Conservation (phyloP, 345 rosid species). For the Citrus medica region DNA sequence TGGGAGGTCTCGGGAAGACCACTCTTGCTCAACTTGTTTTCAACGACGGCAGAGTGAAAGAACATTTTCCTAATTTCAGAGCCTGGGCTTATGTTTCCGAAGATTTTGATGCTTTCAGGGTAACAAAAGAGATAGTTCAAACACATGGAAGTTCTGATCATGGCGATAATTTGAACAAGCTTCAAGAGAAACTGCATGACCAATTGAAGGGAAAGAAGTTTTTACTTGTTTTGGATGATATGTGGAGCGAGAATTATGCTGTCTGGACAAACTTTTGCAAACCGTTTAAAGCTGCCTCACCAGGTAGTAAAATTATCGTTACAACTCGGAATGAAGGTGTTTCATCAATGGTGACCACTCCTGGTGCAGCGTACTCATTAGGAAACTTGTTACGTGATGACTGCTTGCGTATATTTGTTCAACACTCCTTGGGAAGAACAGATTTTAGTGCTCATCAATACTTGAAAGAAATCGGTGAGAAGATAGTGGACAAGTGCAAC, state of each 20-base stretch:
- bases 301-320: slow-evolving; percentile 1
- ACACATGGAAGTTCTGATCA: no score
- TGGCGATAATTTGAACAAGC: background rate
- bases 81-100: slow-evolving; percentile 14
- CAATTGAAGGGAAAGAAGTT: background rate
- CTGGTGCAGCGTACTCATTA: background rate
- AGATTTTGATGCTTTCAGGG: background rate
- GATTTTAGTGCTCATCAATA: background rate
- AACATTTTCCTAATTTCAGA: background rate
- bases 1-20: slow-evolving; percentile 25
- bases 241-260: slow-evolving; percentile 1
- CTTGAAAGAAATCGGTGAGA: background rate
- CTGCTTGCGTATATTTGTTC: background rate
- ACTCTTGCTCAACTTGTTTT: slow-evolving; percentile 20
- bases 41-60: background rate
- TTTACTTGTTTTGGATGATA: slow-evolving; percentile 25
- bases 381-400: background rate
- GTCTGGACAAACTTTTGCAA: background rate
- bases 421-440: background rate
- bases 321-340: background rate
- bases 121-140: no score
- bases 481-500: background rate
- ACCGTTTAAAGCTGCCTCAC: background rate
- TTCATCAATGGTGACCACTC: background rate
- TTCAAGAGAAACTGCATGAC: slow-evolving; percentile 2